Evolutionary conservation across 306 rosid species (phyloP).

Genomic region (Begonia loranthoides): DNA sequence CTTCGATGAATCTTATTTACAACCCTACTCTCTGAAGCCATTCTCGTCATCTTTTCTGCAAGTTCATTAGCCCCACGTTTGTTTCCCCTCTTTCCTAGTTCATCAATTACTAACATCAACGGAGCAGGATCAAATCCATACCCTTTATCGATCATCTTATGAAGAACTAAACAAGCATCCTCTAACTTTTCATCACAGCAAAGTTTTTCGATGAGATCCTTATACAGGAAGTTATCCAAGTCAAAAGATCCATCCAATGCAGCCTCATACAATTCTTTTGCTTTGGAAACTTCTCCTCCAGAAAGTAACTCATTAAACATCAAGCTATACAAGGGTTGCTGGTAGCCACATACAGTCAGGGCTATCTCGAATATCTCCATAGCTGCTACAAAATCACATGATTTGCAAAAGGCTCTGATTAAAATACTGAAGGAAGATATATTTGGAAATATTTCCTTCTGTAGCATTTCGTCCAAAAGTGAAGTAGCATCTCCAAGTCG

Average conservation of each 20-base stretch:
- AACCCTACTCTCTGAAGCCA: conserved; percentile 42
- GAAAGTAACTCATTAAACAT: conserved; percentile 69
- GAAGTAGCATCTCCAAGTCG: conserved; percentile 59
- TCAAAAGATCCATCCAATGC: conserved; percentile 47
- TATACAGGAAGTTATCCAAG: conserved; percentile 52
- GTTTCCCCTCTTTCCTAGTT: conserved; percentile 60
- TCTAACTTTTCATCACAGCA: conserved; percentile 57
- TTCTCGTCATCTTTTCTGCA: conserved; percentile 65
- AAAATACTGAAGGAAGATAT: conserved; percentile 57
- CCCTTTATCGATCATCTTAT: conserved; percentile 45
- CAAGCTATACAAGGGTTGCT: conserved; percentile 65
- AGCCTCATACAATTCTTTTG: conserved; percentile 55
- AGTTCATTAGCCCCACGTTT: conserved; percentile 65
- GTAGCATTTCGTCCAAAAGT: conserved; percentile 80
- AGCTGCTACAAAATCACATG: conserved; percentile 44
- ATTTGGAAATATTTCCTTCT: conserved; percentile 70
- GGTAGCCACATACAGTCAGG: conserved; percentile 51
- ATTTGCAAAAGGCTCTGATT: conserved; percentile 63
- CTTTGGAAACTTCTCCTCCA: conserved; percentile 47
- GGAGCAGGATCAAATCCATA: conserved; percentile 59
- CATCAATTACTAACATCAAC: conserved; percentile 72
- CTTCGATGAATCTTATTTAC: conserved; percentile 5
- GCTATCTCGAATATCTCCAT: conserved; percentile 57
- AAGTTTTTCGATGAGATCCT: conserved; percentile 56
- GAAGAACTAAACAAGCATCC: conserved; percentile 55